A percentile compares a stretch with the other conserved stretches of the same genome.
phyloP scores from a whole-genome alignment of 352 stramenopile species.

The Globisporangium radiosum region DNA sequence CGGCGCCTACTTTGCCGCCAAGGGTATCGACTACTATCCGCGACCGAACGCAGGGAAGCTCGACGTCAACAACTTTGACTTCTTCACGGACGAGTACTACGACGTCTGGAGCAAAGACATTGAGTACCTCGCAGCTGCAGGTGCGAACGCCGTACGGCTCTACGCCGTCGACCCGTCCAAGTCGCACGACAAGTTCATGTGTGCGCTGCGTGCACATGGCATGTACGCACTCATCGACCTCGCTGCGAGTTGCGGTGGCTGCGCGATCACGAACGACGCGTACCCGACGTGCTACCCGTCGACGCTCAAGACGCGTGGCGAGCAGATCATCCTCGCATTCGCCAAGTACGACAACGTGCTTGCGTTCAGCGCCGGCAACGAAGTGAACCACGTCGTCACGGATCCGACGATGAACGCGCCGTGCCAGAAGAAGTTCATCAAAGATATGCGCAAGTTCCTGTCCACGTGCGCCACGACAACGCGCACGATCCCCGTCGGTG shows the following conservation, averaged over 20 bases:
- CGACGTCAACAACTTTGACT: conserved; percentile 72
- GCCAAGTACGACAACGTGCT: conserved; percentile 84
- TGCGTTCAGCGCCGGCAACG: conserved; percentile 74
- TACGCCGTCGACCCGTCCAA: conserved; percentile 81
- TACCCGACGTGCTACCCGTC: conserved; percentile 52
- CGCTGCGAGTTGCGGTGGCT: conserved; percentile 39
- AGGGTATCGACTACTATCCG: conserved; percentile 86
- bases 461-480: too few relatives aligned
- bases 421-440: conserved; percentile 88
- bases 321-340: conserved; percentile 76
- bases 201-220: conserved; percentile 50
- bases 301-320: conserved; percentile 56
- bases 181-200: conserved; percentile 87
- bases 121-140: conserved; percentile 41
- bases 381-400: conserved; percentile 64
- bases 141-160: conserved; percentile 73
- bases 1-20: conserved; percentile 57
- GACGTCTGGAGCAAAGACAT: conserved; percentile 69
- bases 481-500: too few relatives aligned
- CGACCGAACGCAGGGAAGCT: conserved; percentile 70
- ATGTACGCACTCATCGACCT: conserved; percentile 79
- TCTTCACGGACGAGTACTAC: conserved; percentile 76
- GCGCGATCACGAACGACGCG: conserved; percentile 41
- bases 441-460: conserved; percentile 72
- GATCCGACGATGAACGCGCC: conserved; percentile 46